Base-by-base conservation (phyloP, 2,329 filamentous ascomycete species). In the Colletotrichum lentis region DNA sequence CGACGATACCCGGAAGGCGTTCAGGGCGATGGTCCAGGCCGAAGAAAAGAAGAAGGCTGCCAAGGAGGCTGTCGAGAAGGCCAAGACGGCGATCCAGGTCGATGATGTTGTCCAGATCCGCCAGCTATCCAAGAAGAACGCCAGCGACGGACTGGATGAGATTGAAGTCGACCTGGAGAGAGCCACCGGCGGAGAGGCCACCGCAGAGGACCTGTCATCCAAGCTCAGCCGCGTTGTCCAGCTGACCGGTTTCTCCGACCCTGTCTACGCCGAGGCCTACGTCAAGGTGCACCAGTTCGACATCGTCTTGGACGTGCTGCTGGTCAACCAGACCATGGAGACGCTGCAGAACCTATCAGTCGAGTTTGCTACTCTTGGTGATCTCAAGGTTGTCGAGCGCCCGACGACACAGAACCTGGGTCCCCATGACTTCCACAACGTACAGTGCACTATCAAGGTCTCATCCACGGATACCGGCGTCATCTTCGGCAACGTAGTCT, bases 281-380 rank as follows among this genome's bases (percentile, higher is more conserved):
- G 95, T 99, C 76, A 97, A 97, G 78, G 95, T 99, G 11, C 94
- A 98, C 78, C 96, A 99, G 79, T 99, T 99, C 76, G 96, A 99
- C 76, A 99, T 99, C 74, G 91, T 99, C 18, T 86, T 99, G 31
- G 96, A 99, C 76, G 96, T 99, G 10, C 87, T 99, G 3, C 85
- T 99, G 24, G 96, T 99, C 75, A 99, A 99, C 80, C 96, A 99
- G 80, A 98, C 96, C 0, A 93, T 91, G 16, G 95, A 98, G 76
- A 99, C 96, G 3, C 86, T 99, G 27, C 96, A 98, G 79, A 99
- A 99, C 75, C 85, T 99, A 39, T 97, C 94, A 0, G 95, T 99
- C 24, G 96, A 99, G 79, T 99, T 99, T 76, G 96, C 96, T n/a
- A 99, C 96, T 0, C 86, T 99, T 0, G 96, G 96, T 70, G 96